Evolutionary conservation across 176 grass and related monocot genomes (phyloP), one percentile per base, ranked within the genome.

Genomic region (Oryza glaberrima): DNA sequence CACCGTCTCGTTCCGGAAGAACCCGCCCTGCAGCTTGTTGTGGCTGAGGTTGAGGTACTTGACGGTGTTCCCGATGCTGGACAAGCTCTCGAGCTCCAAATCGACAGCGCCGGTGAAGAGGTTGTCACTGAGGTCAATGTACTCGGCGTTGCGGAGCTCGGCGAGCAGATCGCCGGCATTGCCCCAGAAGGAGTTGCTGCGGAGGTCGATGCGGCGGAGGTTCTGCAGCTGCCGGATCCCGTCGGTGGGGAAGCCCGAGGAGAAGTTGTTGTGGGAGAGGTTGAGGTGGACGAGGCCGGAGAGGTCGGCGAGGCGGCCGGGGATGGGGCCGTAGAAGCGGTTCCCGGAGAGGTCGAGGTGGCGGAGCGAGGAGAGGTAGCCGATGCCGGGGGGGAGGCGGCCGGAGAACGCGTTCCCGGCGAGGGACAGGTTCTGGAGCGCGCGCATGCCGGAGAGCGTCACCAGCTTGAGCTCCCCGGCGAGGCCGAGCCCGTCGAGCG

Each of bases 11-110:
- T 44, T 81, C 11, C 85, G 72, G 70, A 99, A 96, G 84, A 99
- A 99, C 0, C 61, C 87, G 3, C 97, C 97, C 3, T 56, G 65
- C 56, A 99, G 90, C 49, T 69, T 70, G 85, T 99, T 99, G 75
- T 91, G 67, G 85, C 97, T 96, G 75, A 99, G 90, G 76, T 99
- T 99, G 90, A 99, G 90, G 77, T 99, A 96, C 88, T 88, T 91
- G 9, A 89, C 91, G 6, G 97, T 99, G 79, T 92, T 96, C 47
- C 94, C 93, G 30, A 99, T 91, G 81, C 70, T 94, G 64, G 88
- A 65, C 52, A 99, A 70, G 77, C 60, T 90, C 1, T 54, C 44
- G 0, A 93, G 52, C 49, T 82, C 92, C 40, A 99, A 82, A 65
- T 85, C 70, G 77, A 99, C 71, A 10, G 4, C 43, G 38, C 97